Evolutionary conservation across 73 alveolate species (phyloP).

Genomic region (Stentor roeselii): DNA sequence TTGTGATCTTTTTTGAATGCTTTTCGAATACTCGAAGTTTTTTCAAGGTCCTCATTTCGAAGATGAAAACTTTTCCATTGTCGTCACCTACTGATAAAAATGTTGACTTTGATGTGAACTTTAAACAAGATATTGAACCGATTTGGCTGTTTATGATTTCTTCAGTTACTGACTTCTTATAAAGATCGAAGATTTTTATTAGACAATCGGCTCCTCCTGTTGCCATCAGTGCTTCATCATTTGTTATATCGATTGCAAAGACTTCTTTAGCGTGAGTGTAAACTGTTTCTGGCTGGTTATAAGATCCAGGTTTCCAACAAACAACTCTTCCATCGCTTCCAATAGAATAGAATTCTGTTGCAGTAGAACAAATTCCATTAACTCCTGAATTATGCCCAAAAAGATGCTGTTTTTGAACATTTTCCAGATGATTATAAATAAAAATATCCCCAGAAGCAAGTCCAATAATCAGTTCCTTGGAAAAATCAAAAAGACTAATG

Average conservation of each 20-base stretch:
- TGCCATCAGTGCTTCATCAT: neutral
- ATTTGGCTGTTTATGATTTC: too few relatives aligned
- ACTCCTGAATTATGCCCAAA: too few relatives aligned
- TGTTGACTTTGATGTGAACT: neutral
- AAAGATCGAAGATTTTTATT: neutral
- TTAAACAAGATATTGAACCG: neutral
- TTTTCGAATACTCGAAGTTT: neutral
- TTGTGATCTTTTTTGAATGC: neutral
- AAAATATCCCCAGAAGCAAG: too few relatives aligned
- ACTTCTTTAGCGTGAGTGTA: neutral
- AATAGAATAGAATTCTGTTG: neutral
- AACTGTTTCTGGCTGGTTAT: neutral
- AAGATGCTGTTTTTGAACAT: too few relatives aligned
- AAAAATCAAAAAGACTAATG: too few relatives aligned
- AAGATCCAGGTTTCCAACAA: neutral
- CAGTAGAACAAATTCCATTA: neutral
- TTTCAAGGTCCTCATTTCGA: neutral
- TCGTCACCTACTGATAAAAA: neutral
- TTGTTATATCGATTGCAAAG: neutral
- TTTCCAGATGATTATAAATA: too few relatives aligned
- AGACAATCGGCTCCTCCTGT: neutral
- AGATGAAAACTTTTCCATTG: neutral
- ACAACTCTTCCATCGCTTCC: slow-evolving; percentile 15
- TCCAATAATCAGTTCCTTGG: too few relatives aligned
- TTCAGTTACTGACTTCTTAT: too few relatives aligned